phyloP scores from a whole-genome alignment of 805 yeast species.

The Candida adriatica region DNA sequence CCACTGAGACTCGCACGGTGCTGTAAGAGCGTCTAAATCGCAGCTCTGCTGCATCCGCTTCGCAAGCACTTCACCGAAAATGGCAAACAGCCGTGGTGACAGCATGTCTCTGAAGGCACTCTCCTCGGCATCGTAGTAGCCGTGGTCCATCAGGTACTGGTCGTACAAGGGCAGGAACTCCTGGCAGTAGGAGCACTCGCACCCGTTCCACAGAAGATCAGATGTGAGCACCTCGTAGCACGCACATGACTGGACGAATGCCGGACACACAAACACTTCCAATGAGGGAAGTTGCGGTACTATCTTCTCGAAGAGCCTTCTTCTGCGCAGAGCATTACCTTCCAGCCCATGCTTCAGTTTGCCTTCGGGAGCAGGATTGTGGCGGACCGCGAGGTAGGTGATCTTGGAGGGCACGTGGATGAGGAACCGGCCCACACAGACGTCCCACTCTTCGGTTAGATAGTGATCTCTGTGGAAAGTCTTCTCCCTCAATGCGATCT shows the following conservation, averaged over 20 bases:
- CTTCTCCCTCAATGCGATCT: conserved; percentile 28
- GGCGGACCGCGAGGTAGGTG: conserved; percentile 43
- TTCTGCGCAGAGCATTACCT: conserved; percentile 62
- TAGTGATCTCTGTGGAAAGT: conserved; percentile 36
- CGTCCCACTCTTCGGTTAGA: conserved; percentile 50
- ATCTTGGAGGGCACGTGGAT: conserved; percentile 27
- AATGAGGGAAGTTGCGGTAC: conserved; percentile 40
- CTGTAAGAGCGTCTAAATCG: conserved; percentile 27
- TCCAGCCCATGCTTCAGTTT: conserved; percentile 59
- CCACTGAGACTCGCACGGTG: conserved; percentile 35
- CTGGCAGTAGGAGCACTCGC: conserved; percentile 53
- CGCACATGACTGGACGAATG: conserved; percentile 50
- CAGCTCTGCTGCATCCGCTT: conserved; percentile 27
- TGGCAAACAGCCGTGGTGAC: conserved; percentile 49
- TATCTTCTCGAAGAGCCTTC: conserved; percentile 39
- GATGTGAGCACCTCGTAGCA: conserved; percentile 69
- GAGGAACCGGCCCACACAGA: conserved; percentile 37
- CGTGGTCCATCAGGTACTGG: conserved; percentile 55
- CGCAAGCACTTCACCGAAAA: conserved; percentile 39
- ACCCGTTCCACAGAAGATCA: conserved; percentile 72
- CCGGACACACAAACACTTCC: conserved; percentile 47
- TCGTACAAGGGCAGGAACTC: conserved; percentile 46
- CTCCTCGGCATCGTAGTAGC: conserved; percentile 41
- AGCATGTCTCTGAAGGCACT: conserved; percentile 53
- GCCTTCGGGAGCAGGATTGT: conserved; percentile 53